These are phyloP conservation scores for Salix arbutifolia DNA, from an alignment of 345 rosid species.

Conservation along the genomic window DNA sequence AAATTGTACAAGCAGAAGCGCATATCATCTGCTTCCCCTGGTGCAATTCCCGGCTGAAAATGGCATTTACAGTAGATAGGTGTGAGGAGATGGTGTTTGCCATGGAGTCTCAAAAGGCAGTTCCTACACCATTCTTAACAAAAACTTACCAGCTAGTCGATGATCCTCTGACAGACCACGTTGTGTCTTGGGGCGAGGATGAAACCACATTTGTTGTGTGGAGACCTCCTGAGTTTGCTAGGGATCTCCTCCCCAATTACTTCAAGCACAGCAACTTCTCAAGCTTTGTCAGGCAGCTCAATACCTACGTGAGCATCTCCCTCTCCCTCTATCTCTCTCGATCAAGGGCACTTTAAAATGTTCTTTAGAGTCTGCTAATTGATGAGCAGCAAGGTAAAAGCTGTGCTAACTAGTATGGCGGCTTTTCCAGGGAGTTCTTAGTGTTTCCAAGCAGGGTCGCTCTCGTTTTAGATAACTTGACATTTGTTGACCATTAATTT, in stretches of 20 bases:
- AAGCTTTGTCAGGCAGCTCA: constrained; percentile 22
- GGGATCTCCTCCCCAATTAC: constrained; percentile 32
- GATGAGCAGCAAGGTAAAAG: not conserved
- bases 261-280: constrained; percentile 31
- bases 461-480: not conserved
- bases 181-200: constrained; percentile 59
- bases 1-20: not conserved
- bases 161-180: constrained; percentile 51
- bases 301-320: constrained; percentile 17
- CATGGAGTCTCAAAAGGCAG: constrained; percentile 36
- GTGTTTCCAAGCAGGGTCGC: not conserved
- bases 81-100: constrained; percentile 26
- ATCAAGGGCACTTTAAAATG: not conserved
- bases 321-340: not conserved
- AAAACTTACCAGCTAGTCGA: constrained; percentile 61
- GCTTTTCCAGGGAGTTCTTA: not conserved
- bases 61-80: constrained; percentile 20
- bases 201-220: constrained; percentile 53
- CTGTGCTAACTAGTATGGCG: not conserved
- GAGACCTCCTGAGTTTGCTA: constrained; percentile 57
- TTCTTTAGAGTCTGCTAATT: not conserved
- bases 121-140: constrained; percentile 54
- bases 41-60: not conserved
- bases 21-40: not conserved
- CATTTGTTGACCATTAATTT: not conserved